Percentiles rank a stretch among this genome's conserved stretches.
Conservation (phyloP, 352 stramenopile genomes). For the Elongisporangium prolatum region DNA sequence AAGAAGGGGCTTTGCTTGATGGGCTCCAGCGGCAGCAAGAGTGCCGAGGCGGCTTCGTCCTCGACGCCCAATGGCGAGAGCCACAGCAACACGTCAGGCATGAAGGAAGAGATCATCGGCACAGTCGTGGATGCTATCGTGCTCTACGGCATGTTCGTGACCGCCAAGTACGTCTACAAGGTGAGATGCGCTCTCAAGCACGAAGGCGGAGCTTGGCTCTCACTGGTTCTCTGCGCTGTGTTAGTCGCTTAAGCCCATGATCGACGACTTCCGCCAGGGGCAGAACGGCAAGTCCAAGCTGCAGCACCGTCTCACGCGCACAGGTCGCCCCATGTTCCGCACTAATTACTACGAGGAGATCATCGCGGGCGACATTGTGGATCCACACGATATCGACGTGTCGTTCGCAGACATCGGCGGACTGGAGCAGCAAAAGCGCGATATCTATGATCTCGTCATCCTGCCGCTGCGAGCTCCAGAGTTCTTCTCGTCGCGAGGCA, state of each 20-base stretch:
- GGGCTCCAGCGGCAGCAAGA: conserved; percentile 60
- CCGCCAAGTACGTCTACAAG: conserved; percentile 84
- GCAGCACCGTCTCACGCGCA: conserved; percentile 61
- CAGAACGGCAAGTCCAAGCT: conserved; percentile 65
- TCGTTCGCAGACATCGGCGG: conserved; percentile 95
- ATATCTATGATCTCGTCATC: conserved; percentile 96
- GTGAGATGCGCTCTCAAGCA: conserved; percentile 7
- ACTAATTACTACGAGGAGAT: conserved; percentile 88
- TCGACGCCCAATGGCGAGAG: background rate
- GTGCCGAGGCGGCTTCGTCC: conserved; percentile 11
- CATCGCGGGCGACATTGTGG: conserved; percentile 93
- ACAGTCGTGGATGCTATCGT: conserved; percentile 75
- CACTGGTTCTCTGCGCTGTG: background rate
- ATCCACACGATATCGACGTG: conserved; percentile 89
- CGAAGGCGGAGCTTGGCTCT: background rate
- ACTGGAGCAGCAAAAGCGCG: conserved; percentile 93
- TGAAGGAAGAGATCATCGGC: conserved; percentile 60
- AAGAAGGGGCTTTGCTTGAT: conserved; percentile 23
- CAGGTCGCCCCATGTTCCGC: conserved; percentile 59
- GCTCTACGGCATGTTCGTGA: conserved; percentile 80
- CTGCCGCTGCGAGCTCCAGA: conserved; percentile 89
- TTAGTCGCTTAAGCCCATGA: conserved; percentile 75
- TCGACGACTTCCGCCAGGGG: conserved; percentile 72
- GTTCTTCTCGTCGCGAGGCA: conserved; percentile 87
- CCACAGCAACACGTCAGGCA: conserved; percentile 14